Evolutionary conservation across 23 red algal genomes (phyloP).

Genomic region (Gracilaria caudata): DNA sequence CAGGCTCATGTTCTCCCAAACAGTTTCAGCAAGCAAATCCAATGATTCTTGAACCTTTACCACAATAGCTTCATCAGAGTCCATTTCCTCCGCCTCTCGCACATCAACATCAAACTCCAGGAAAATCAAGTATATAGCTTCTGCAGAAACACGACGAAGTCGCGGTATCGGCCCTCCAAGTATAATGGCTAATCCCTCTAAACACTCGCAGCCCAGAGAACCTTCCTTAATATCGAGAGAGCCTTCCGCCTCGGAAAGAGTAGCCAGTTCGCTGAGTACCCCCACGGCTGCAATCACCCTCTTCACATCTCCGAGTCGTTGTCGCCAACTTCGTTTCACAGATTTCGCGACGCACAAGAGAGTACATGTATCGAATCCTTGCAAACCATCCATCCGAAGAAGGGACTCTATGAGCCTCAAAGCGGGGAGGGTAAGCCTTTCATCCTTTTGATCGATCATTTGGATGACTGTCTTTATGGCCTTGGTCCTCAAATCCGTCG

Average conservation of each 20-base stretch:
- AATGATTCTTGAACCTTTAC: constrained; percentile 32
- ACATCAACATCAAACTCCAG: constrained; percentile 25
- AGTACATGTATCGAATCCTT: constrained; percentile 6
- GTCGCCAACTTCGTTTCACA: constrained; percentile 45
- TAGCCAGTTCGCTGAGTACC: constrained; percentile 37
- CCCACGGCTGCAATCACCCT: constrained; percentile 36
- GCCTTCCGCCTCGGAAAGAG: constrained; percentile 7
- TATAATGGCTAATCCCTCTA: constrained; percentile 51
- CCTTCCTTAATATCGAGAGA: constrained; percentile 35
- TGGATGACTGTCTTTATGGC: neutral
- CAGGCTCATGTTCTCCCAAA: constrained; percentile 33
- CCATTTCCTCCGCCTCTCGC: neutral
- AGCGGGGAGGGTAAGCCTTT: constrained; percentile 42
- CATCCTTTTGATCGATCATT: constrained; percentile 25
- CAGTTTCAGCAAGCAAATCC: constrained; percentile 39
- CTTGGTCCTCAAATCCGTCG: neutral
- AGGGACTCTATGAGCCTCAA: constrained; percentile 30
- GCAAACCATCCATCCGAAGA: constrained; percentile 18
- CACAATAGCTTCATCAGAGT: neutral
- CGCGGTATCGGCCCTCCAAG: constrained; percentile 60
- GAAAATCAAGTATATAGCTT: constrained; percentile 54
- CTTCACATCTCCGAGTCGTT: constrained; percentile 38
- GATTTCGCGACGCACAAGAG: constrained; percentile 20
- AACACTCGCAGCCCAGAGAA: constrained; percentile 37
- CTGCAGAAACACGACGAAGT: constrained; percentile 54